These are phyloP conservation scores for Xylaria sp. DNA, from an alignment of 2,329 filamentous ascomycete genomes.

Conservation along the genomic window DNA sequence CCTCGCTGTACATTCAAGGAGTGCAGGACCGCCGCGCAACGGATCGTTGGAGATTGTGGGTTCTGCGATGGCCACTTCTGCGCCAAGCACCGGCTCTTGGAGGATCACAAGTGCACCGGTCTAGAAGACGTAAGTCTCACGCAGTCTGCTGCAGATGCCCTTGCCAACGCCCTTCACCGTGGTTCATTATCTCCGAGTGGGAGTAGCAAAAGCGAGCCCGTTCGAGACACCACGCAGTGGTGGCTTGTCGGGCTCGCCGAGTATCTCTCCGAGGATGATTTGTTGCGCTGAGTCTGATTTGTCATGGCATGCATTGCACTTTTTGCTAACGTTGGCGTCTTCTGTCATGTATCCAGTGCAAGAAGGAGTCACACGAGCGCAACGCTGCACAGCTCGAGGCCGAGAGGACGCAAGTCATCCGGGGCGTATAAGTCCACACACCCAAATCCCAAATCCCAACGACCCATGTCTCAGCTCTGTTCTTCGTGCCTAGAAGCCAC, in stretches of 20 bases:
- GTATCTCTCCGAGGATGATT: conserved; percentile 38
- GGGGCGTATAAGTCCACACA: conserved; percentile 76
- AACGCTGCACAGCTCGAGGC: conserved; percentile 92
- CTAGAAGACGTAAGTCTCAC: conserved; percentile 77
- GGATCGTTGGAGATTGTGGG: conserved; percentile 93
- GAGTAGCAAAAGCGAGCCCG: neutral
- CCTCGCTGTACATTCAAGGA: conserved; percentile 87
- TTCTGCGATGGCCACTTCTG: conserved; percentile 96
- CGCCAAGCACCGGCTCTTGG: conserved; percentile 89
- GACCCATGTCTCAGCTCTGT: neutral
- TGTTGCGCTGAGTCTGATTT: conserved; percentile 34
- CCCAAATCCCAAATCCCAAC: too few species aligned
- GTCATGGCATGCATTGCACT: neutral
- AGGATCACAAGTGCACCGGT: conserved; percentile 91
- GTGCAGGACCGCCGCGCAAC: conserved; percentile 85
- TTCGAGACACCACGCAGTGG: conserved; percentile 36
- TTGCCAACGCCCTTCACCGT: neutral
- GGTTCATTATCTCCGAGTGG: neutral
- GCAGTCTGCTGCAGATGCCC: conserved; percentile 21
- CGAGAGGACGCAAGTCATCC: conserved; percentile 93
- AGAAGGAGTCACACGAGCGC: conserved; percentile 93
- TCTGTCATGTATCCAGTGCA: conserved; percentile 65
- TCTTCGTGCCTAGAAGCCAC: neutral
- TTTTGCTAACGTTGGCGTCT: conserved; percentile 44
- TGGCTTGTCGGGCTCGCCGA: conserved; percentile 51